Evolutionary conservation across 2,329 filamentous ascomycete genomes (phyloP).

Genomic region (Fusarium dimerum): DNA sequence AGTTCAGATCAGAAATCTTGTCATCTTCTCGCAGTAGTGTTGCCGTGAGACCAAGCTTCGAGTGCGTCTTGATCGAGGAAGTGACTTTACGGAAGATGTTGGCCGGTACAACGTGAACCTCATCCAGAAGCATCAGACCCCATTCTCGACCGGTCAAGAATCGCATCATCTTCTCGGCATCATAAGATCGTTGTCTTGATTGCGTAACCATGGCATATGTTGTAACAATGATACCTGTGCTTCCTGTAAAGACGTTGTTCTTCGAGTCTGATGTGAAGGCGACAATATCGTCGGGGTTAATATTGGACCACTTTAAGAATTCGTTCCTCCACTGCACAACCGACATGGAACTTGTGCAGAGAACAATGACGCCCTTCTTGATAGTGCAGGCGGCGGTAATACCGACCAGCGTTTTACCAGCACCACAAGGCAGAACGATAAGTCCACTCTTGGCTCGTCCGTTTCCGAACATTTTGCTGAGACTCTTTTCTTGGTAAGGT

Average conservation of each 20-base stretch:
- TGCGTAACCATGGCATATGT: conserved; percentile 99
- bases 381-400: conserved; percentile 98
- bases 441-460: conserved; percentile 96
- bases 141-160: conserved; percentile 88
- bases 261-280: conserved; percentile 96
- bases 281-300: conserved; percentile 86
- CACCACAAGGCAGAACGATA: conserved; percentile 94
- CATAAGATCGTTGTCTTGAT: conserved; percentile 81
- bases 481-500: conserved; percentile 93
- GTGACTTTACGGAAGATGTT: conserved; percentile 96
- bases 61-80: conserved; percentile 88
- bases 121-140: conserved; percentile 95
- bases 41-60: conserved; percentile 91
- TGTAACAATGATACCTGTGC: conserved; percentile 94
- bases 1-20: conserved; percentile 97
- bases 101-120: conserved; percentile 96
- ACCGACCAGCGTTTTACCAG: conserved; percentile 96
- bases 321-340: conserved; percentile 96
- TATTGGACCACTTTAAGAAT: conserved; percentile 98
- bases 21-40: conserved; percentile 95
- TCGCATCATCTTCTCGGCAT: conserved; percentile 97
- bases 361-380: conserved; percentile 92
- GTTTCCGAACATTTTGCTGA: conserved; percentile 99
- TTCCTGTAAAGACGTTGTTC: conserved; percentile 73
- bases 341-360: conserved; percentile 97